These are phyloP conservation scores for Eutypella sp. DNA, from an alignment of 2,329 filamentous ascomycete species.

Conservation along the genomic window DNA sequence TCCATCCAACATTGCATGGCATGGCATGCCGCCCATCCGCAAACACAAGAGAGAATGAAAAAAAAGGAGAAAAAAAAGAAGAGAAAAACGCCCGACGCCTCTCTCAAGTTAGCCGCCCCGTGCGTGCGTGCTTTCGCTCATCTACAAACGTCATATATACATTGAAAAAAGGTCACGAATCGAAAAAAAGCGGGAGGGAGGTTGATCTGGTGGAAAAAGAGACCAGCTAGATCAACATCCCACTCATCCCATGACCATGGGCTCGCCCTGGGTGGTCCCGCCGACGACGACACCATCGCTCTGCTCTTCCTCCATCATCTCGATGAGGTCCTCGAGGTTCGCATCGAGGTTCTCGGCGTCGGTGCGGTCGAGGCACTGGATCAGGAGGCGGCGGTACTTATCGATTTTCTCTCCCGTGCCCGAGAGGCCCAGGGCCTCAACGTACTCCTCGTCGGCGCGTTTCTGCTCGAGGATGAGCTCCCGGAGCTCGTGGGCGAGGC, in stretches of 20 bases:
- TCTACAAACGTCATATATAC: too few relatives aligned
- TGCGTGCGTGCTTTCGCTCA: too few relatives aligned
- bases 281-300: slow-evolving; percentile 33
- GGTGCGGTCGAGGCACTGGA: slow-evolving; percentile 61
- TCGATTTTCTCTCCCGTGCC: slow-evolving; percentile 70
- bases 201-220: too few relatives aligned
- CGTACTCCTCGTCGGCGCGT: slow-evolving; percentile 61
- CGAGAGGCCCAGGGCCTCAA: slow-evolving; percentile 61
- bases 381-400: slow-evolving; percentile 66
- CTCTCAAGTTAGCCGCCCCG: too few relatives aligned
- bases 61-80: too few relatives aligned
- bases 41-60: too few relatives aligned
- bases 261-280: not conserved
- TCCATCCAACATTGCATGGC: too few relatives aligned
- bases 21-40: too few relatives aligned
- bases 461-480: slow-evolving; percentile 55
- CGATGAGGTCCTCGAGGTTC: slow-evolving; percentile 55
- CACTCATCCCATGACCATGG: not conserved
- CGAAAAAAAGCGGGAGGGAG: too few relatives aligned
- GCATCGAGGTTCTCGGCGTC: slow-evolving; percentile 65
- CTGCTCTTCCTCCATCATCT: slow-evolving; percentile 58
- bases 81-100: too few relatives aligned
- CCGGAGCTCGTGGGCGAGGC: slow-evolving; percentile 53
- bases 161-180: too few relatives aligned
- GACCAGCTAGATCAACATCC: not conserved